These are phyloP conservation scores for Chaetomium tenue DNA, from an alignment of 495 filamentous ascomycete species.

Conservation along the genomic window DNA sequence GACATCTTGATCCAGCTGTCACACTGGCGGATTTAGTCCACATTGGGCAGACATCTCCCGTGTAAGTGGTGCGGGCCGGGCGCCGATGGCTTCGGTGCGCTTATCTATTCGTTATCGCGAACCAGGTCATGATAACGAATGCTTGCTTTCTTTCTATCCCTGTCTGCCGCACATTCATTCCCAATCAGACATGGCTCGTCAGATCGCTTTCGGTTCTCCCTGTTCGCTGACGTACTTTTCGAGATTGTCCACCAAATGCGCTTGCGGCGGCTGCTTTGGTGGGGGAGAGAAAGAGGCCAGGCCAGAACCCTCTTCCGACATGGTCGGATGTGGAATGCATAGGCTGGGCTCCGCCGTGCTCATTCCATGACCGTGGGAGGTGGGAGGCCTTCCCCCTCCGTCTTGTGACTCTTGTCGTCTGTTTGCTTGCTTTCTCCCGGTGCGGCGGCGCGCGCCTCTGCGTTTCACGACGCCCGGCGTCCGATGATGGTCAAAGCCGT, in stretches of 20 bases:
- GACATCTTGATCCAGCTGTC: neutral
- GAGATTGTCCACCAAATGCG: neutral
- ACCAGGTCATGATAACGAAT: neutral
- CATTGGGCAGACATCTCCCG: neutral
- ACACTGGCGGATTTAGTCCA: neutral
- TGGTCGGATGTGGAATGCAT: neutral
- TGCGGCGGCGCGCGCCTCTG: too few species aligned
- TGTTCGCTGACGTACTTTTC: neutral
- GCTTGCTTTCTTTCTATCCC: neutral
- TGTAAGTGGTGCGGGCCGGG: neutral
- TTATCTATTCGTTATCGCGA: neutral
- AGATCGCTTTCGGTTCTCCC: neutral
- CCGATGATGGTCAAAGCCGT: slow-evolving; percentile 1
- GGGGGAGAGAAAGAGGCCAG: neutral
- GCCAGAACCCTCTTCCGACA: neutral
- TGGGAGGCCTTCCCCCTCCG: neutral
- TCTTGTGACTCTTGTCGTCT: neutral
- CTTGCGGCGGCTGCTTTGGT: slow-evolving; percentile 7
- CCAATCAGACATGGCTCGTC: too few species aligned
- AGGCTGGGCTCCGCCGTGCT: neutral
- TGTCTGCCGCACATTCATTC: neutral
- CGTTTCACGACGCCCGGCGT: slow-evolving; percentile 1
- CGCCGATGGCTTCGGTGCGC: neutral
- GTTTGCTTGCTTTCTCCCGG: neutral
- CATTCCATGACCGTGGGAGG: neutral